A percentile compares a stretch with the other conserved stretches of the same genome.
Evolutionary conservation across 176 grass and related monocot species (phyloP).

Genomic region (Triticum turgidum): DNA sequence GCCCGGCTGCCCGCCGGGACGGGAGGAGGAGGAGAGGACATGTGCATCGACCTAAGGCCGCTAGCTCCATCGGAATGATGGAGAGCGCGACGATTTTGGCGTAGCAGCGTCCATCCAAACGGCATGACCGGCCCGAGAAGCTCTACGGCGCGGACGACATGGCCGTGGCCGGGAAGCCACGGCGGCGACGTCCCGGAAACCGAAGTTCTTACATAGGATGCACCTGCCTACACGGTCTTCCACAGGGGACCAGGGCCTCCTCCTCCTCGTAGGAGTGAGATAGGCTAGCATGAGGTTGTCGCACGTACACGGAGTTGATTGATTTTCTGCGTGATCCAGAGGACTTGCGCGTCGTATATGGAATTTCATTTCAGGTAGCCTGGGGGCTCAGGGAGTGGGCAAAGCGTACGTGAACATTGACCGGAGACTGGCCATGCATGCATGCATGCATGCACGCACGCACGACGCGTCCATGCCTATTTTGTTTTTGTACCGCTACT

Average conservation of each 20-base stretch:
- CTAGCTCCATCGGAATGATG: constrained; percentile 60
- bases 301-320: background rate
- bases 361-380: background rate
- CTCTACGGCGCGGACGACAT: constrained; percentile 11
- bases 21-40: constrained; percentile 3
- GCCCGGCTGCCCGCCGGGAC: background rate
- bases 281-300: background rate
- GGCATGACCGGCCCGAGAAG: constrained; percentile 2
- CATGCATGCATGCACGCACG: background rate
- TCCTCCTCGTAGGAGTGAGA: too few species aligned
- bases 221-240: constrained; percentile 9
- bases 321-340: background rate
- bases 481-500: background rate
- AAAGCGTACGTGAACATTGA: background rate
- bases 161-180: background rate
- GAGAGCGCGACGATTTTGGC: background rate
- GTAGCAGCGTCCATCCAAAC: constrained; percentile 22
- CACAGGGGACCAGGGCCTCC: background rate
- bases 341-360: background rate
- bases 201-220: background rate
- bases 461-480: background rate
- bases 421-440: too few species aligned
- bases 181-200: background rate
- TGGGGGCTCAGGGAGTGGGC: background rate
- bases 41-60: constrained; percentile 43